A percentile compares a stretch with the other conserved stretches of the same genome.
phyloP scores from a whole-genome alignment of 192 early-diverging fungal genomes.

The Glomus cerebriforme region DNA sequence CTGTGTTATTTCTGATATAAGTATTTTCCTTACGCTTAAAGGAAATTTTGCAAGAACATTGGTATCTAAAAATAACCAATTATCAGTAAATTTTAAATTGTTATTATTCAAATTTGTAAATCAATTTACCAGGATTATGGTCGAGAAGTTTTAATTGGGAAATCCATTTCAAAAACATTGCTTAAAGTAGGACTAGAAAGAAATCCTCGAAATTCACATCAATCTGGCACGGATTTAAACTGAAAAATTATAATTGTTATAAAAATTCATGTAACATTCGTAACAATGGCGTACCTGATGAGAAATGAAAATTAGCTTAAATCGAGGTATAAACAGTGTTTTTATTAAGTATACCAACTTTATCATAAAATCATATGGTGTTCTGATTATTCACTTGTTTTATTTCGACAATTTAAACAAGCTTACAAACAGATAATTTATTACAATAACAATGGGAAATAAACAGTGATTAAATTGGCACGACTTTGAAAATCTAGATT shows the following conservation, averaged over 20 bases:
- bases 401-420: no score
- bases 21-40: conserved; percentile 57
- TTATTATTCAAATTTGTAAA: background rate
- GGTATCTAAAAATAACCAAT: conserved; percentile 54
- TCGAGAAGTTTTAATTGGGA: conserved; percentile 67
- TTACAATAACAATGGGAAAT: no score
- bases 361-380: no score
- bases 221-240: background rate
- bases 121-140: conserved; percentile 65
- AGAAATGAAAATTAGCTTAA: no score
- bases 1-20: conserved; percentile 72
- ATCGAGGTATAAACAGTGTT: no score
- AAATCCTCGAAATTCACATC: conserved; percentile 1
- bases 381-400: no score
- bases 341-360: no score
- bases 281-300: background rate
- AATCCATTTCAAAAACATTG: conserved; percentile 80
- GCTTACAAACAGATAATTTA: no score
- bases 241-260: background rate
- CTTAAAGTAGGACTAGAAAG: background rate
- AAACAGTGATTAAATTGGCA: no score
- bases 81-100: background rate
- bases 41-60: conserved; percentile 72
- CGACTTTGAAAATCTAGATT: no score
- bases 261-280: background rate